Evolutionary conservation across 495 filamentous ascomycete genomes (phyloP).

Genomic region (Daldinia childiae): DNA sequence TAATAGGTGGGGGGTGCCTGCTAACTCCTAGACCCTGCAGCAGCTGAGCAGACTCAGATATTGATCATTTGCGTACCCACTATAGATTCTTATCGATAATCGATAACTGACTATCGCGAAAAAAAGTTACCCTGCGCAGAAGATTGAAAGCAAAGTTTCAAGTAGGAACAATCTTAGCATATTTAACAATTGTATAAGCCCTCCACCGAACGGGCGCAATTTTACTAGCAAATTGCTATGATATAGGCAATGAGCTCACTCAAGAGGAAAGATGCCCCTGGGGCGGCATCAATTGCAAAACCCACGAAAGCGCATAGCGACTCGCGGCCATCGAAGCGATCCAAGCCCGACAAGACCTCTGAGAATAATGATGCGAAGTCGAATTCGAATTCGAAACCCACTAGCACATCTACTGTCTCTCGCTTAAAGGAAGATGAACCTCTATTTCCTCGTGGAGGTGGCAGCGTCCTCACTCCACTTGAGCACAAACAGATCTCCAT

Average conservation of each 20-base stretch:
- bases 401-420: conserved; percentile 42
- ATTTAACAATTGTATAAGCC: neutral
- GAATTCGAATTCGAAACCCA: conserved; percentile 42
- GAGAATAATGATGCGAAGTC: conserved; percentile 37
- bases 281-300: conserved; percentile 51
- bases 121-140: conserved; percentile 36
- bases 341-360: conserved; percentile 51
- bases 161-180: conserved; percentile 21
- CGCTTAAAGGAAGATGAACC: conserved; percentile 77
- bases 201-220: neutral
- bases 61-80: neutral
- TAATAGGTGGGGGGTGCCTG: conserved; percentile 9
- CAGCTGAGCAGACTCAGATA: neutral
- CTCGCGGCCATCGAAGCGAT: conserved; percentile 54
- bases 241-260: conserved; percentile 53
- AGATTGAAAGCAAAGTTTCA: conserved; percentile 9
- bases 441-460: conserved; percentile 92
- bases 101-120: conserved; percentile 28
- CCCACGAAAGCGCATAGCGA: conserved; percentile 46
- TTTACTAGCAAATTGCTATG: conserved; percentile 12
- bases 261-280: conserved; percentile 60
- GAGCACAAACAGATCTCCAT: conserved; percentile 97
- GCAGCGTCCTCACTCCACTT: conserved; percentile 86
- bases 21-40: conserved; percentile 1
- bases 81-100: conserved; percentile 37